phyloP scores from a whole-genome alignment of 164 flowering plant genomes.

The Brasenia schreberi region DNA sequence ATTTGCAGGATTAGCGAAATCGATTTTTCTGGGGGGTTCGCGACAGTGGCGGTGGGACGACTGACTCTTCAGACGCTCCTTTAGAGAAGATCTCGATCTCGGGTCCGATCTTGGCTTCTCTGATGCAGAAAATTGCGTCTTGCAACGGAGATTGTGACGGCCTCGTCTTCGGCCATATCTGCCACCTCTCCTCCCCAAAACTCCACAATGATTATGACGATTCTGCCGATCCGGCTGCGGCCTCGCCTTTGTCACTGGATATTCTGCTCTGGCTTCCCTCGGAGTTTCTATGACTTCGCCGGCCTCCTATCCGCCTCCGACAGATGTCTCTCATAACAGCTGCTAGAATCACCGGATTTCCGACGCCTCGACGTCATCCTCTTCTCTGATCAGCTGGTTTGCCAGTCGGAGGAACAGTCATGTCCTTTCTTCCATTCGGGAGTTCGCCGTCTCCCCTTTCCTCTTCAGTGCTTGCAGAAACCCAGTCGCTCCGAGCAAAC shows the following conservation, averaged over 20 bases:
- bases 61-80: constrained; percentile 4
- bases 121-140: constrained; percentile 68
- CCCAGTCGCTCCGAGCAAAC: background rate
- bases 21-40: background rate
- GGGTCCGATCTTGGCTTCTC: constrained; percentile 72
- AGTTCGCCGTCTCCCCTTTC: constrained; percentile 30
- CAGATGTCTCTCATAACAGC: background rate
- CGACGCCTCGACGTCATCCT: constrained; percentile 12
- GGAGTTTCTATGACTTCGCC: constrained; percentile 43
- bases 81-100: constrained; percentile 54
- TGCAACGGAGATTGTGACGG: constrained; percentile 58
- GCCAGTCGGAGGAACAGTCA: constrained; percentile 54
- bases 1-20: background rate
- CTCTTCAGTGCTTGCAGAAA: constrained; percentile 15
- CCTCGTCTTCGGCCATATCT: constrained; percentile 69
- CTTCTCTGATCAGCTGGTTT: constrained; percentile 60
- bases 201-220: constrained; percentile 48
- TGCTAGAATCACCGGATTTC: background rate
- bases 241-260: constrained; percentile 37
- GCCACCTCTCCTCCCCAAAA: constrained; percentile 22
- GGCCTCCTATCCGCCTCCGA: constrained; percentile 21
- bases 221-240: constrained; percentile 16
- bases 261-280: constrained; percentile 32
- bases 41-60: background rate
- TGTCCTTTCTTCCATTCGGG: constrained; percentile 66